Evolutionary conservation across 2,329 filamentous ascomycete genomes (phyloP).

Genomic region (Xylariaceae sp.): DNA sequence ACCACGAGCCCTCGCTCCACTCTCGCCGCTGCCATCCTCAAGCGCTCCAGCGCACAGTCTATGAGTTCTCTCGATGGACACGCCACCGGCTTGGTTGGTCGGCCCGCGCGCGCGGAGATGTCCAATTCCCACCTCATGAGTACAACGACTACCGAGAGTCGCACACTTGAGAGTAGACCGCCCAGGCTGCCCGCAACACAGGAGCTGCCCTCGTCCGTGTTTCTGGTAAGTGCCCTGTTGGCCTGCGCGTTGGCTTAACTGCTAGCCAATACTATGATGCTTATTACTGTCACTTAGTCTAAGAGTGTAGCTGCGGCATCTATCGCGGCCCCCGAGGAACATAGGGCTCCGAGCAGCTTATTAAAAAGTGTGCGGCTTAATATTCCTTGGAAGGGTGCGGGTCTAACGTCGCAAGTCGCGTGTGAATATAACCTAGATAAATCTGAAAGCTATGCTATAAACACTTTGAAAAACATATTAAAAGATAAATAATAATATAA

Average conservation of each 20-base stretch:
- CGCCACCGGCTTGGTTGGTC: conserved; percentile 46
- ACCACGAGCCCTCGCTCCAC: conserved; percentile 15
- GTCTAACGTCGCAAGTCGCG: conserved; percentile 14
- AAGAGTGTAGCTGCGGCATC: conserved; percentile 29
- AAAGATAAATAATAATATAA: conserved; percentile 30
- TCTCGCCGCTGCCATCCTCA: conserved; percentile 47
- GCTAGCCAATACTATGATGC: neutral
- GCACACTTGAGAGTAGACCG: neutral
- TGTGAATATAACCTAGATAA: conserved; percentile 19
- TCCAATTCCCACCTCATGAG: conserved; percentile 39
- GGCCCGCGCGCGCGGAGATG: conserved; percentile 56
- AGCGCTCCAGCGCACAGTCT: conserved; percentile 36
- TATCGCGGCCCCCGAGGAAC: conserved; percentile 26
- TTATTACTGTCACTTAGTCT: conserved; percentile 11
- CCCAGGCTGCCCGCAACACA: neutral
- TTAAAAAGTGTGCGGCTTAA: conserved; percentile 43
- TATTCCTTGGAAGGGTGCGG: conserved; percentile 43
- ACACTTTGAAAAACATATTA: conserved; percentile 53
- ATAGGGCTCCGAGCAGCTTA: conserved; percentile 20
- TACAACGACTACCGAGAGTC: conserved; percentile 2
- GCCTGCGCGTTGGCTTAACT: neutral
- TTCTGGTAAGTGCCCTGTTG: conserved; percentile 7
- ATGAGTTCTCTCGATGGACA: conserved; percentile 22
- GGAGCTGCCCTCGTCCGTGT: conserved; percentile 5
- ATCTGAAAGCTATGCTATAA: conserved; percentile 50